Percentiles rank a stretch among this genome's conserved stretches.
Evolutionary conservation across 1,284 basidiomycete species (phyloP).

Genomic region (Hemileia vastatrix): DNA sequence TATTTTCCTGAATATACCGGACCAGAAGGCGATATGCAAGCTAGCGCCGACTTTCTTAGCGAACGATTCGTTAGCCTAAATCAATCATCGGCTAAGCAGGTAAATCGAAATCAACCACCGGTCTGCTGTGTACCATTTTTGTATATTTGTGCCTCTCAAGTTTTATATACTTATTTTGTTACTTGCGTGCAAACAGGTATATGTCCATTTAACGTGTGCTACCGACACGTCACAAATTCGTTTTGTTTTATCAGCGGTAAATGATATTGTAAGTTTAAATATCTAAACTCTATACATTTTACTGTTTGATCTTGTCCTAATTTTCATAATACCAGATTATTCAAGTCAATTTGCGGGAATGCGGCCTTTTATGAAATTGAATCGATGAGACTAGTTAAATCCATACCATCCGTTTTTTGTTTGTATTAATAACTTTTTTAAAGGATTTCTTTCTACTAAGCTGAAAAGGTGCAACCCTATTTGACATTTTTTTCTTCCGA

Average conservation of each 20-base stretch:
- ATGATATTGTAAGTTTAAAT: slow-evolving; percentile 48
- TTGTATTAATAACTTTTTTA: too few species aligned
- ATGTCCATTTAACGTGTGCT: slow-evolving; percentile 48
- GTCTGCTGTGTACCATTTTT: not conserved
- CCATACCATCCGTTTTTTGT: too few species aligned
- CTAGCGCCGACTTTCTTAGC: slow-evolving; percentile 39
- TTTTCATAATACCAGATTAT: slow-evolving; percentile 71
- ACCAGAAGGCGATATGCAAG: too few species aligned
- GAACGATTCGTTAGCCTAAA: slow-evolving; percentile 37
- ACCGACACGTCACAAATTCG: slow-evolving; percentile 51
- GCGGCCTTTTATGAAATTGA: slow-evolving; percentile 59
- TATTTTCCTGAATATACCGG: too few species aligned
- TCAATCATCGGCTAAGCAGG: slow-evolving; percentile 50
- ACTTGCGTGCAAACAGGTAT: not conserved
- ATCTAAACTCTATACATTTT: slow-evolving; percentile 36
- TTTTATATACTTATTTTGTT: slow-evolving; percentile 1
- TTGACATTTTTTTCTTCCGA: too few species aligned
- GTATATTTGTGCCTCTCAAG: not conserved
- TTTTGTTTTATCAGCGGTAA: slow-evolving; percentile 52
- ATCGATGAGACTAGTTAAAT: too few species aligned
- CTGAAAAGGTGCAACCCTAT: too few species aligned
- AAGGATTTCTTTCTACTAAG: too few species aligned
- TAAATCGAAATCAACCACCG: slow-evolving; percentile 39
- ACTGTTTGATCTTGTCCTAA: slow-evolving; percentile 57
- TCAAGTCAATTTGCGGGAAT: slow-evolving; percentile 71